A percentile compares a stretch with the other conserved stretches of the same genome.
phyloP scores from a whole-genome alignment of 345 rosid genomes.

The Gossypium thurberi region DNA sequence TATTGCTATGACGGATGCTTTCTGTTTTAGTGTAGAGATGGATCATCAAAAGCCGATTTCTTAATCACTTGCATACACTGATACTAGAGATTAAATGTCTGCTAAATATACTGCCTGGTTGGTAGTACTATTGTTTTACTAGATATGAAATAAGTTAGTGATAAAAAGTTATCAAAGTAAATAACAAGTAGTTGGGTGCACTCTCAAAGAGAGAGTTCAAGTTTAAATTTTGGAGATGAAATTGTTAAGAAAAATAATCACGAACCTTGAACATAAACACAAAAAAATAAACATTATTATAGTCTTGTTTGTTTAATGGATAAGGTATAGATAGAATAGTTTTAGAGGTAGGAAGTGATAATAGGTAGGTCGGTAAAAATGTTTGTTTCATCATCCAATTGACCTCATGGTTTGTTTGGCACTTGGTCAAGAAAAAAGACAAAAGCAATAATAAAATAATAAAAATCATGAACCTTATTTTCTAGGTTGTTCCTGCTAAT shows the following conservation, averaged over 20 bases:
- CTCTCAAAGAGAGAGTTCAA: accelerated
- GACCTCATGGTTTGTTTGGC: conserved; percentile 18
- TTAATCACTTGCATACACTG: background rate
- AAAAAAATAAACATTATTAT: no score
- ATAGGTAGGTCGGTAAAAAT: conserved; percentile 2
- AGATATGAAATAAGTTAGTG: no score
- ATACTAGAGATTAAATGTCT: background rate
- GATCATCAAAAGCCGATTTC: background rate
- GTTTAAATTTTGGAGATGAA: accelerated
- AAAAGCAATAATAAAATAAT: background rate
- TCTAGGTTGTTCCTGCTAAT: background rate
- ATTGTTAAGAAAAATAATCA: no score
- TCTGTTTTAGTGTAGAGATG: background rate
- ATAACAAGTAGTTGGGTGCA: no score
- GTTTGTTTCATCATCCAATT: background rate
- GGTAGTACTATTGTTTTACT: no score
- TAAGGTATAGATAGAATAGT: no score
- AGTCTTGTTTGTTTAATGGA: no score
- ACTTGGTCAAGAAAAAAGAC: background rate
- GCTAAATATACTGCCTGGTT: no score
- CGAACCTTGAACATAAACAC: accelerated
- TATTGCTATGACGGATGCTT: background rate
- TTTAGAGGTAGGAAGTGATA: background rate
- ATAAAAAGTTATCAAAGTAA: no score
- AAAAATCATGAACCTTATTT: background rate